A percentile compares a stretch with the other conserved stretches of the same genome.
phyloP scores from a whole-genome alignment of 352 stramenopile genomes.

The Phytophthora megakarya region DNA sequence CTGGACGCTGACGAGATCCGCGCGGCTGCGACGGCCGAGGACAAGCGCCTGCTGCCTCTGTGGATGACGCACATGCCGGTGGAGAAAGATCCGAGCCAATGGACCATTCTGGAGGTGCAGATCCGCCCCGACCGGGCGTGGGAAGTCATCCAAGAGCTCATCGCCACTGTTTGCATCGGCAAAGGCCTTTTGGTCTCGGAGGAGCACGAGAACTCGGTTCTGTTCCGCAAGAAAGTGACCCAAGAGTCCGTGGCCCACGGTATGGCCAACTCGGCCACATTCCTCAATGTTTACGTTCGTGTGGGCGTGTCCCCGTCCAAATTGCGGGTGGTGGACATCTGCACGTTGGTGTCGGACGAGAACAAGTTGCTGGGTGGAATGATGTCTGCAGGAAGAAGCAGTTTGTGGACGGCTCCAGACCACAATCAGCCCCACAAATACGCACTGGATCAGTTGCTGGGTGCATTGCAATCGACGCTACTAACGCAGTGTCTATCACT shows the following conservation, averaged over 20 bases:
- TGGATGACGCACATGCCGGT: slow-evolving; percentile 66
- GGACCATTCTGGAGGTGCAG: slow-evolving; percentile 73
- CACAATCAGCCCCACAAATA: slow-evolving; percentile 52
- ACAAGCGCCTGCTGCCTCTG: slow-evolving; percentile 43
- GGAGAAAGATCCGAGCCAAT: slow-evolving; percentile 66
- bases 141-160: slow-evolving; percentile 79
- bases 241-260: slow-evolving; percentile 68
- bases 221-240: slow-evolving; percentile 73
- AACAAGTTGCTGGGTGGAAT: slow-evolving; percentile 68
- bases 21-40: slow-evolving; percentile 30
- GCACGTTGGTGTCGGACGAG: slow-evolving; percentile 65
- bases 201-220: slow-evolving; percentile 56
- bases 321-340: slow-evolving; percentile 74
- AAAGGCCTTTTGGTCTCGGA: slow-evolving; percentile 71
- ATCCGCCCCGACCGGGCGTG: slow-evolving; percentile 74
- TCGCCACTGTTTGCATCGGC: slow-evolving; percentile 77
- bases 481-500: slow-evolving; percentile 70
- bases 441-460: slow-evolving; percentile 67
- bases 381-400: slow-evolving; percentile 43
- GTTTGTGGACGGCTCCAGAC: slow-evolving; percentile 41
- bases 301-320: slow-evolving; percentile 82
- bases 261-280: slow-evolving; percentile 68
- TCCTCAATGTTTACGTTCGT: slow-evolving; percentile 72
- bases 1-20: slow-evolving; percentile 42
- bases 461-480: slow-evolving; percentile 69